These are phyloP conservation scores for Sclerotinia borealis DNA, from an alignment of 2,329 filamentous ascomycete genomes.

Conservation along the genomic window DNA sequence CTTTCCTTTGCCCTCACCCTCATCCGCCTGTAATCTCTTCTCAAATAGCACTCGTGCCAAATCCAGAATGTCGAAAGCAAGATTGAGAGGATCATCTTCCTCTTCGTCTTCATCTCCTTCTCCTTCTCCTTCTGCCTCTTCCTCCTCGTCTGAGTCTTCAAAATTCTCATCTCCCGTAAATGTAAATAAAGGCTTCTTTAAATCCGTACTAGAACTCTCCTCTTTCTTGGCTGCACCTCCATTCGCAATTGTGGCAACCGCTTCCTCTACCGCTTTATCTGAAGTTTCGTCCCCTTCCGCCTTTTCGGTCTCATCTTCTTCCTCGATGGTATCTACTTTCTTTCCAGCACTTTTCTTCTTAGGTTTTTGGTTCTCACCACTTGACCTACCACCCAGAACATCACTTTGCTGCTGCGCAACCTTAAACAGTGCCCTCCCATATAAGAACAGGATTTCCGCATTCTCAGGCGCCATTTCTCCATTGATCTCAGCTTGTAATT, in stretches of 20 bases:
- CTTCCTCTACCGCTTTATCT: conserved; percentile 42
- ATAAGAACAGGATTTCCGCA: conserved; percentile 88
- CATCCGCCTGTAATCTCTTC: conserved; percentile 46
- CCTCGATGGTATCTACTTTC: conserved; percentile 34
- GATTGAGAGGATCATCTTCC: conserved; percentile 63
- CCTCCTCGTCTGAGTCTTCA: conserved; percentile 73
- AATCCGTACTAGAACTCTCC: conserved; percentile 32
- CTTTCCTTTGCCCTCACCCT: conserved; percentile 42
- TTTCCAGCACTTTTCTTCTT: conserved; percentile 38
- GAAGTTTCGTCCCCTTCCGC: conserved; percentile 37
- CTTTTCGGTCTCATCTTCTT: conserved; percentile 50
- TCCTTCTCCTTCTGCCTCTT: conserved; percentile 45
- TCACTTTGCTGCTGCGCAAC: conserved; percentile 92
- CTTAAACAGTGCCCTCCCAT: conserved; percentile 89
- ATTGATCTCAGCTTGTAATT: conserved; percentile 84
- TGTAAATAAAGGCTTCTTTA: conserved; percentile 77
- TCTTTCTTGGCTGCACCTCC: conserved; percentile 31
- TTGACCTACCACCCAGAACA: conserved; percentile 77
- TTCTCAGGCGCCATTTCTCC: conserved; percentile 89
- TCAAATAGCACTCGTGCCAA: conserved; percentile 62
- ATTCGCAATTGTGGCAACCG: conserved; percentile 35
- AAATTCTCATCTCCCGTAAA: conserved; percentile 94
- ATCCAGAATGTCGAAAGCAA: conserved; percentile 80
- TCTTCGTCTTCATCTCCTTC: conserved; percentile 37
- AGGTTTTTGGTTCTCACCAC: conserved; percentile 47